These are phyloP conservation scores for Neurospora sp. DNA, from an alignment of 495 filamentous ascomycete genomes.

Conservation along the genomic window DNA sequence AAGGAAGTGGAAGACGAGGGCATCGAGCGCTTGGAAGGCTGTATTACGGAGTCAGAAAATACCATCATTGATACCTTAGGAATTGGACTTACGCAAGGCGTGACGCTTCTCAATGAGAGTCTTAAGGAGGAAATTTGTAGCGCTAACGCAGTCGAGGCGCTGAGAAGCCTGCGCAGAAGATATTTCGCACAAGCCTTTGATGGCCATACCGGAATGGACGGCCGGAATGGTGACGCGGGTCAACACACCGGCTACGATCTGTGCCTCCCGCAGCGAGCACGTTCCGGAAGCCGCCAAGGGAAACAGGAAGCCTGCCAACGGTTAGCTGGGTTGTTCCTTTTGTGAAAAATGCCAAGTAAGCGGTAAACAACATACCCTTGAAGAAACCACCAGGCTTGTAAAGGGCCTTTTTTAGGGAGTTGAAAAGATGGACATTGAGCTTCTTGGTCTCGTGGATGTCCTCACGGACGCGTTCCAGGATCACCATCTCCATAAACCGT, in stretches of 20 bases:
- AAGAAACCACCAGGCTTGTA: slow-evolving; percentile 97
- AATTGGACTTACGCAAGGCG: slow-evolving; percentile 53
- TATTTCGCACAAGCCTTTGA: slow-evolving; percentile 87
- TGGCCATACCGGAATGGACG: slow-evolving; percentile 82
- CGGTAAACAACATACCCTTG: slow-evolving; percentile 51
- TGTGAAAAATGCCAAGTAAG: not conserved
- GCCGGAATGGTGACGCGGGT: slow-evolving; percentile 70
- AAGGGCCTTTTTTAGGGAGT: slow-evolving; percentile 78
- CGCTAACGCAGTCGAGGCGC: slow-evolving; percentile 62
- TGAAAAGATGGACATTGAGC: slow-evolving; percentile 90
- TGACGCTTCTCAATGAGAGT: slow-evolving; percentile 94
- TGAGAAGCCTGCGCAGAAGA: slow-evolving; percentile 72
- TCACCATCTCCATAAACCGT: slow-evolving; percentile 65
- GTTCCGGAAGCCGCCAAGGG: slow-evolving; percentile 68
- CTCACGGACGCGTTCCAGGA: slow-evolving; percentile 81
- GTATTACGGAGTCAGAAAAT: not conserved
- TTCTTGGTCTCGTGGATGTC: slow-evolving; percentile 73
- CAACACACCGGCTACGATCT: slow-evolving; percentile 78
- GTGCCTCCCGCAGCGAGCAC: slow-evolving; percentile 83
- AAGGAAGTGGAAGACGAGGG: slow-evolving; percentile 91
- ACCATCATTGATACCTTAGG: not conserved
- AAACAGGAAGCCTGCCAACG: slow-evolving; percentile 53
- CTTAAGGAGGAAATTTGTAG: slow-evolving; percentile 88
- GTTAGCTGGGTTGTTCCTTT: not conserved
- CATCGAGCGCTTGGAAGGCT: slow-evolving; percentile 80